Evolutionary conservation across 2,329 filamentous ascomycete species (phyloP), one percentile per base, ranked within the genome.

Genomic region (Fusarium incarnatum): DNA sequence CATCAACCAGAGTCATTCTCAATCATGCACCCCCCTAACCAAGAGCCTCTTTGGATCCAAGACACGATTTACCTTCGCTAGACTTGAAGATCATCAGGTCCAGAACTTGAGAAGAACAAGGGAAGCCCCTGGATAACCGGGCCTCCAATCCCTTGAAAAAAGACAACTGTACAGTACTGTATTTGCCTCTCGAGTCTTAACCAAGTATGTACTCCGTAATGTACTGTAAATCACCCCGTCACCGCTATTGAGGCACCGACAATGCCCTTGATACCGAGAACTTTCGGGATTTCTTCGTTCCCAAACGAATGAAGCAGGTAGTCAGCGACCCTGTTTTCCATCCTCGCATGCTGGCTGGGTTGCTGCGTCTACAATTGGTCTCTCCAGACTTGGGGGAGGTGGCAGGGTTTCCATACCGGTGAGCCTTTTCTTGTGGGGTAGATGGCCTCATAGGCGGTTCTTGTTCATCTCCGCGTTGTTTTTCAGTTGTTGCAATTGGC

Each of bases 321-420:
- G 47, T 46, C 49, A 54, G 44, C 57, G 55, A 54, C 57, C 67
- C 67, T 70, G 49, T 48, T 48, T 56, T 60, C 54, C 44, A 37
- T 37, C 18, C 34, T 37, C 60, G 52, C 52, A 49, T 56, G 32
- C 34, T 28, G 28, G 28, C 28, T 70, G 56, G 45, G 23, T 11
- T 32, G 40, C 37, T 47, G 62, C 49, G 15, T 27, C 30, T 13
- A 40, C 59, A 64, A 71, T 70, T 70, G 67, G 67, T 50, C 67
- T 71, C 55, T 55, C 67, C 67, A 71, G 41, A 44, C 46, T 56
- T 42, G 50, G 34, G 34, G 34, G 34, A 37, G 34, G 34, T 37
- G 34, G 50, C 48, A 52, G 53, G 64, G 64, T 60, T 64, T 56
- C 67, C 67, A 70, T 70, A 70, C 67, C 67, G 67, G 67, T 70